A percentile compares a stretch with the other conserved stretches of the same genome.
phyloP scores from a whole-genome alignment of 495 filamentous ascomycete species.

The Apodospora peruviana region DNA sequence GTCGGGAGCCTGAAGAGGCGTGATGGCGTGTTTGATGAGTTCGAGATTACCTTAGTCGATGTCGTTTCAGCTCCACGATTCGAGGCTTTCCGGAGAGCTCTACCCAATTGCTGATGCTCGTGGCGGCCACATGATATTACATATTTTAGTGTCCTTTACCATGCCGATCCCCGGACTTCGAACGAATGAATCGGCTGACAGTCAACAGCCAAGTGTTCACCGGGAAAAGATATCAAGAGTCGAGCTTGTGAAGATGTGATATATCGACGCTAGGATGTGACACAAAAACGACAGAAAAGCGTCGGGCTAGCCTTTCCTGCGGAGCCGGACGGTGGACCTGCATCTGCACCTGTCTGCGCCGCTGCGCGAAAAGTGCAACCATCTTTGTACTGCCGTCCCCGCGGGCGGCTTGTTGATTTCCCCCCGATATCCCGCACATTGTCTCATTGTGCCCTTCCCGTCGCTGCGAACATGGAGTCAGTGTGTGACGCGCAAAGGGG shows the following conservation, averaged over 20 bases:
- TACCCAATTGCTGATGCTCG: conserved; percentile 9
- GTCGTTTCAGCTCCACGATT: conserved; percentile 14
- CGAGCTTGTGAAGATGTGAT: not conserved
- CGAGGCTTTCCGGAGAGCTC: not conserved
- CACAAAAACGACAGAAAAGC: not conserved
- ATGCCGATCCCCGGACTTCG: conserved; percentile 7
- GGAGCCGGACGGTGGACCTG: conserved; percentile 6
- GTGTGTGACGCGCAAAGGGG: no score
- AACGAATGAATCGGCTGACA: not conserved
- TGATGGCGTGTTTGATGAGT: no score
- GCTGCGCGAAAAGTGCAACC: not conserved
- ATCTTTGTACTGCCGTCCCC: not conserved
- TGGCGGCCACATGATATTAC: conserved; percentile 13
- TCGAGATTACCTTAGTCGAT: not conserved
- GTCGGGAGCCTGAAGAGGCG: no score
- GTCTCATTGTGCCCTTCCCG: no score
- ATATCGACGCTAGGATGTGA: not conserved
- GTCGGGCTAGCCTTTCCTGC: not conserved
- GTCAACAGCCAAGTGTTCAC: not conserved
- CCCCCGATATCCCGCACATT: no score
- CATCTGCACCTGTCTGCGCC: conserved; percentile 15
- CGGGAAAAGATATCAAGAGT: not conserved
- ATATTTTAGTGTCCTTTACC: conserved; percentile 1
- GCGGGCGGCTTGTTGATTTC: not conserved
- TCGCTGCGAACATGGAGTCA: no score